phyloP scores from a whole-genome alignment of 768 basidiomycete species.

The Mycena belliarum region DNA sequence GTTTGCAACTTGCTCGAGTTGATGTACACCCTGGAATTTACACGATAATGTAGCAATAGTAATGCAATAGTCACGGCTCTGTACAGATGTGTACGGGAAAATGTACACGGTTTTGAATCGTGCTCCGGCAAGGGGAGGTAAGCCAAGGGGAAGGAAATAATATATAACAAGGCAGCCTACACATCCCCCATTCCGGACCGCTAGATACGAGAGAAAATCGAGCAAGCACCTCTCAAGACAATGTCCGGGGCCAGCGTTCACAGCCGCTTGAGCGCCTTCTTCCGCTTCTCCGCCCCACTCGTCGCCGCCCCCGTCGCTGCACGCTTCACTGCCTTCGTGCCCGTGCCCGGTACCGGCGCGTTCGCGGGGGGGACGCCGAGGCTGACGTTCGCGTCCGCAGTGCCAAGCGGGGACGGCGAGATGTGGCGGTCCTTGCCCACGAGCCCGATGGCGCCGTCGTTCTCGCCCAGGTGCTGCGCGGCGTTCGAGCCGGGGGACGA shows the following conservation, averaged over 20 bases:
- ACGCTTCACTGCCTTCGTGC: conserved; percentile 69
- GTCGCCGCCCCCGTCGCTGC: conserved; percentile 53
- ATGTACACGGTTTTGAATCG: conserved; percentile 4
- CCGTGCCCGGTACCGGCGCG: conserved; percentile 32
- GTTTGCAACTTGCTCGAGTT: not conserved
- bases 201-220: conserved; percentile 10
- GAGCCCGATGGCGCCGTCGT: conserved; percentile 33
- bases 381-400: conserved; percentile 68
- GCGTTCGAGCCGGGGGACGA: conserved; percentile 33
- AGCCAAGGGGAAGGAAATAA: not conserved
- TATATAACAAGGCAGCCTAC: conserved; percentile 5
- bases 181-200: conserved; percentile 2
- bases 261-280: conserved; percentile 84
- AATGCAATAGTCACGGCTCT: too few relatives aligned
- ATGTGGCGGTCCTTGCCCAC: conserved; percentile 58
- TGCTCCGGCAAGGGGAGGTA: not conserved
- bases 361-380: conserved; percentile 33
- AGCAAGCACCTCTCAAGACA: not conserved
- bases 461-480: conserved; percentile 20
- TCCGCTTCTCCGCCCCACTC: conserved; percentile 76
- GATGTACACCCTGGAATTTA: not conserved
- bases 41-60: conserved; percentile 16
- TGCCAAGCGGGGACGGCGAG: conserved; percentile 70
- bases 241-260: conserved; percentile 28
- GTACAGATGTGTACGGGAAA: not conserved